phyloP scores from a whole-genome alignment of 2,329 filamentous ascomycete species.

The Aspergillus awamori region DNA sequence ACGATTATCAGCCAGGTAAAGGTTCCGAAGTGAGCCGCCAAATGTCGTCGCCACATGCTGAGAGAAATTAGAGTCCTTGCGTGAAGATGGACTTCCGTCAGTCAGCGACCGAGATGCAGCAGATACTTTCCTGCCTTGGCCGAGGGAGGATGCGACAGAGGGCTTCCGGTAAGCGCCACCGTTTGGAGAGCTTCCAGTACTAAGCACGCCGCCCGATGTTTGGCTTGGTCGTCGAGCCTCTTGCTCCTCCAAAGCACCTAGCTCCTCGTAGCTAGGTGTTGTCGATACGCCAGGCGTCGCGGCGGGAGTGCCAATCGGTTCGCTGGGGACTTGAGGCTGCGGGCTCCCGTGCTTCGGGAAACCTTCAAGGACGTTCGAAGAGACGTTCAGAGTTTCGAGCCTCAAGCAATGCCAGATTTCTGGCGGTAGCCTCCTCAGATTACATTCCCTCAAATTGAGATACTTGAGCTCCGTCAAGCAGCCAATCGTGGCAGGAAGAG shows the following conservation, averaged over 20 bases:
- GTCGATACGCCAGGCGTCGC: slow-evolving; percentile 56
- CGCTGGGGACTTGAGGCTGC: slow-evolving; percentile 66
- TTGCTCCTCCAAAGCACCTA: slow-evolving; percentile 66
- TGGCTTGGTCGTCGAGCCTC: slow-evolving; percentile 78
- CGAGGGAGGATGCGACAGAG: slow-evolving; percentile 79
- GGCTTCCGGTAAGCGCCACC: slow-evolving; percentile 66
- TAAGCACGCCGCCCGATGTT: slow-evolving; percentile 74
- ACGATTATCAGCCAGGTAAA: slow-evolving; percentile 91
- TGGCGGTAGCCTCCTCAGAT: slow-evolving; percentile 81
- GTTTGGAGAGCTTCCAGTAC: slow-evolving; percentile 72
- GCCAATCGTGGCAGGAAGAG: slow-evolving; percentile 84
- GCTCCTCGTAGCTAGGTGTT: slow-evolving; percentile 76
- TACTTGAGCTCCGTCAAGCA: slow-evolving; percentile 81
- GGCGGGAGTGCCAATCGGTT: slow-evolving; percentile 47
- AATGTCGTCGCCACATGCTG: slow-evolving; percentile 83
- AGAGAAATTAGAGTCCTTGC: slow-evolving; percentile 89
- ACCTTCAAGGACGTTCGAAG: slow-evolving; percentile 85
- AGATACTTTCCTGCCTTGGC: slow-evolving; percentile 81
- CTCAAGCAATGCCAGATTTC: slow-evolving; percentile 96
- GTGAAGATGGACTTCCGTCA: slow-evolving; percentile 59
- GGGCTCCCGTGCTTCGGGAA: slow-evolving; percentile 80
- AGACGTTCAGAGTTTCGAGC: slow-evolving; percentile 89
- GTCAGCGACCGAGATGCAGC: slow-evolving; percentile 70
- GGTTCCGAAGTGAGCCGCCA: slow-evolving; percentile 77
- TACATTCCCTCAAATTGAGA: slow-evolving; percentile 90